Evolutionary conservation across 257 asterid species (phyloP).

Genomic region (Gardenia jasminoides): DNA sequence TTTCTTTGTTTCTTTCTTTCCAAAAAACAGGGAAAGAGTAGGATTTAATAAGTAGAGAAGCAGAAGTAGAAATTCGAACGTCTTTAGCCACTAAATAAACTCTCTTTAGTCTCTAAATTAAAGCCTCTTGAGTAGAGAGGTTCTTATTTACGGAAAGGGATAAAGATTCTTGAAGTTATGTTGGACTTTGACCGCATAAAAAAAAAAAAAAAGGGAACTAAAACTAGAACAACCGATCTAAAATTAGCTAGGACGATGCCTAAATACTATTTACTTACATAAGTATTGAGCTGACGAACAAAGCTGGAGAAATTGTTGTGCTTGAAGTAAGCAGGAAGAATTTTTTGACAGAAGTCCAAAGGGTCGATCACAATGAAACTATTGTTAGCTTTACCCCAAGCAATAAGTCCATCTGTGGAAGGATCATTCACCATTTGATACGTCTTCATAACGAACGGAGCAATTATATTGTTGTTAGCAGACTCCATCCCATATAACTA

Average conservation of each 20-base stretch:
- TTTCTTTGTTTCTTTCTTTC: too few species aligned
- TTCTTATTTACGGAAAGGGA: too few species aligned
- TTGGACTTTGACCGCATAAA: neutral
- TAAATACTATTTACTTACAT: slow-evolving; percentile 48
- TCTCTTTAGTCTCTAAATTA: too few species aligned
- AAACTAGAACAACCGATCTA: too few species aligned
- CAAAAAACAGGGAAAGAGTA: too few species aligned
- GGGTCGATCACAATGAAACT: slow-evolving; percentile 72
- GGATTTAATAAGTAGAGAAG: too few species aligned
- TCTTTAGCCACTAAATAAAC: too few species aligned
- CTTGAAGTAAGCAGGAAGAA: slow-evolving; percentile 73
- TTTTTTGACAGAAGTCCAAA: slow-evolving; percentile 58
- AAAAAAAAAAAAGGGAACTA: too few species aligned
- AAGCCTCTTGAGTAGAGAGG: too few species aligned
- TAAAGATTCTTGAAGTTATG: too few species aligned
- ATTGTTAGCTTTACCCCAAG: slow-evolving; percentile 65
- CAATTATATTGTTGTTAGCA: slow-evolving; percentile 20
- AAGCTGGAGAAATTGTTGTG: slow-evolving; percentile 94
- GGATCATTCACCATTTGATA: slow-evolving; percentile 85
- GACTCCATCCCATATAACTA: slow-evolving; percentile 43
- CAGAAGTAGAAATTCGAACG: too few species aligned
- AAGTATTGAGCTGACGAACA: slow-evolving; percentile 89
- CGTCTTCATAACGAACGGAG: slow-evolving; percentile 81
- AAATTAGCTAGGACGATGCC: neutral
- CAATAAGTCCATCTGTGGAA: slow-evolving; percentile 45